These are phyloP conservation scores for Wilhelminamyces savonicus DNA, from an alignment of 805 yeast genomes.

Conservation along the genomic window DNA sequence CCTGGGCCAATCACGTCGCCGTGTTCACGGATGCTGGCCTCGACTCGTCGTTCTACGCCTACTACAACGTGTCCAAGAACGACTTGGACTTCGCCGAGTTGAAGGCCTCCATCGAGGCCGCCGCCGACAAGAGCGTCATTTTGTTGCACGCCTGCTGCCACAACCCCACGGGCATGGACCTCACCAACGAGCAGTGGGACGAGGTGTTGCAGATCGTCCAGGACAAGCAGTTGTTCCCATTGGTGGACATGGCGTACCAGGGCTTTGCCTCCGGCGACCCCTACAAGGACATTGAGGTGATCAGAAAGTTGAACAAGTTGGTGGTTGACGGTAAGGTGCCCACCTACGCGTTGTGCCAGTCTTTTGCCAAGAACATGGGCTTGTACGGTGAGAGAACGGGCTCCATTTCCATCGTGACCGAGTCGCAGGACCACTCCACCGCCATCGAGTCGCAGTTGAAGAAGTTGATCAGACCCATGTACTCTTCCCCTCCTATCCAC, in stretches of 20 bases:
- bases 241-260: slow-evolving; percentile 93
- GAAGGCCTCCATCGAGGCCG: slow-evolving; percentile 48
- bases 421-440: slow-evolving; percentile 43
- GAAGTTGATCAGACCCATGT: slow-evolving; percentile 75
- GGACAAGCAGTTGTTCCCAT: slow-evolving; percentile 59
- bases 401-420: slow-evolving; percentile 60
- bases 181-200: slow-evolving; percentile 75
- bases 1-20: slow-evolving; percentile 92
- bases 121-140: slow-evolving; percentile 56
- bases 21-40: slow-evolving; percentile 74
- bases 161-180: slow-evolving; percentile 96
- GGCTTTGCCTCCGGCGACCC: slow-evolving; percentile 88
- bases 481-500: slow-evolving; percentile 92
- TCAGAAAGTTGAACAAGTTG: slow-evolving; percentile 40
- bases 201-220: slow-evolving; percentile 59
- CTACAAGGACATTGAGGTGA: slow-evolving; percentile 54
- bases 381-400: slow-evolving; percentile 61
- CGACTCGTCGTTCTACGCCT: slow-evolving; percentile 54
- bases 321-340: slow-evolving; percentile 45
- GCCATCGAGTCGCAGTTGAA: slow-evolving; percentile 76
- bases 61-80: slow-evolving; percentile 60
- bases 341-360: slow-evolving; percentile 48
- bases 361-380: slow-evolving; percentile 45
- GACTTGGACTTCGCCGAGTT: slow-evolving; percentile 61
- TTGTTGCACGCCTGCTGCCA: slow-evolving; percentile 93